These are phyloP conservation scores for Pseudonitzschia pungens DNA, from an alignment of 108 stramenopile genomes.

Conservation along the genomic window DNA sequence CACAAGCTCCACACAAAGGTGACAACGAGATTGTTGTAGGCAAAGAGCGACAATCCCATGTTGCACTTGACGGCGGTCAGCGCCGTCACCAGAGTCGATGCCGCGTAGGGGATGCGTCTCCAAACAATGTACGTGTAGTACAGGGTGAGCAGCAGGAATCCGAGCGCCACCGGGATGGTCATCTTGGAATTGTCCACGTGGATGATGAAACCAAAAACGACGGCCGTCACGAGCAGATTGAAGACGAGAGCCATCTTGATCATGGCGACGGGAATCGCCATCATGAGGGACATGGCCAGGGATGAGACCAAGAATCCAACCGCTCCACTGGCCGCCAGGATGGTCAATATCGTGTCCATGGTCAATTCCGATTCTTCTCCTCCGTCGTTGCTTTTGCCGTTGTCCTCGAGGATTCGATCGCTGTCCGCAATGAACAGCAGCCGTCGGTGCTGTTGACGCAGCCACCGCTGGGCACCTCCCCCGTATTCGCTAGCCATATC, in stretches of 20 bases:
- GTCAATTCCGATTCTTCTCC: slow-evolving; percentile 9
- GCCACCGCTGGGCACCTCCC: slow-evolving; percentile 4
- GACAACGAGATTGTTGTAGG: slow-evolving; percentile 55
- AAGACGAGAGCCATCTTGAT: slow-evolving; percentile 66
- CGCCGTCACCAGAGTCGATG: slow-evolving; percentile 68
- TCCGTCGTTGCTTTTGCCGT: slow-evolving; percentile 17
- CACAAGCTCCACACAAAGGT: slow-evolving; percentile 56
- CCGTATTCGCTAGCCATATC: slow-evolving; percentile 43
- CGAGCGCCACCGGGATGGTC: slow-evolving; percentile 44
- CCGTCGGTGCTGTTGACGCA: background rate
- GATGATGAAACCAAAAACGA: slow-evolving; percentile 37
- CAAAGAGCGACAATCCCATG: slow-evolving; percentile 59
- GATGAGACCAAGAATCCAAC: slow-evolving; percentile 27
- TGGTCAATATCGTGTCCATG: slow-evolving; percentile 7
- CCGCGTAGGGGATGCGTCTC: slow-evolving; percentile 79
- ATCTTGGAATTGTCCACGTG: slow-evolving; percentile 31
- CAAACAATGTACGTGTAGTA: slow-evolving; percentile 72
- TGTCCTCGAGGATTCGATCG: background rate
- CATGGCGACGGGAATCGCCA: slow-evolving; percentile 41
- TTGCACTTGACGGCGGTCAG: slow-evolving; percentile 66
- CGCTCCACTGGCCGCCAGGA: slow-evolving; percentile 21
- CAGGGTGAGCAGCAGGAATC: slow-evolving; percentile 38
- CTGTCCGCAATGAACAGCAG: too few species aligned
- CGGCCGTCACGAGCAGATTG: slow-evolving; percentile 48
- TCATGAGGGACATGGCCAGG: slow-evolving; percentile 42